Conservation (phyloP, 2,329 filamentous ascomycete genomes). For the Claviceps pazoutovae region DNA sequence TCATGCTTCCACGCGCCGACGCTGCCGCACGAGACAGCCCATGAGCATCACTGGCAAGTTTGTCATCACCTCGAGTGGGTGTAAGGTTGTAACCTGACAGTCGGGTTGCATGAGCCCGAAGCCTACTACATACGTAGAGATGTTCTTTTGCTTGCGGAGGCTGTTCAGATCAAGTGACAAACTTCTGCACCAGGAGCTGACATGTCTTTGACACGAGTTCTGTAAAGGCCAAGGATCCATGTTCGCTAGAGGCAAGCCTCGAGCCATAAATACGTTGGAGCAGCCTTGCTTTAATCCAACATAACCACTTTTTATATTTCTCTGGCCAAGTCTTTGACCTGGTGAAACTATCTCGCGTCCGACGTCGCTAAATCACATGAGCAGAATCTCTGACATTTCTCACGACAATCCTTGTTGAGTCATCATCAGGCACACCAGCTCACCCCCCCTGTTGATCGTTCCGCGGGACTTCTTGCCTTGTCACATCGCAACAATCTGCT, state of each 20-base stretch:
- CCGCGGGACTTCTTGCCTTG: not conserved
- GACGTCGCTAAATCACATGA: not conserved
- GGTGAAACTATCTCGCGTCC: not conserved
- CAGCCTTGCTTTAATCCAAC: not conserved
- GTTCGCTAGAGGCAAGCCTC: not conserved
- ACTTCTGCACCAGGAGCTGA: constrained; percentile 1
- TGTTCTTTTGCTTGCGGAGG: not conserved
- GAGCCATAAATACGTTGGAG: constrained; percentile 1
- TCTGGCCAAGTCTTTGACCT: not conserved
- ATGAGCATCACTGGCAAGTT: constrained; percentile 3
- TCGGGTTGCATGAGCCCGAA: not conserved
- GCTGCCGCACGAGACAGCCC: constrained; percentile 5
- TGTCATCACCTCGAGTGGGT: constrained; percentile 1
- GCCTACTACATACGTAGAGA: not conserved
- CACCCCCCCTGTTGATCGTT: not conserved
- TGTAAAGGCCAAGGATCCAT: not conserved
- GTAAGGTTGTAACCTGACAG: not conserved
- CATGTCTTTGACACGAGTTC: not conserved
- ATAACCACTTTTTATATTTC: not conserved
- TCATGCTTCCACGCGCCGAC: constrained; percentile 1
- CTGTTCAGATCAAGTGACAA: not conserved
- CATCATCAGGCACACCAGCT: not conserved
- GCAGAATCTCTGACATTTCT: not conserved
- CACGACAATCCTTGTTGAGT: not conserved
- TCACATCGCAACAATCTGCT: not conserved